Base-by-base conservation (phyloP, 2,329 filamentous ascomycete species). In the Ophiostoma sp. region DNA sequence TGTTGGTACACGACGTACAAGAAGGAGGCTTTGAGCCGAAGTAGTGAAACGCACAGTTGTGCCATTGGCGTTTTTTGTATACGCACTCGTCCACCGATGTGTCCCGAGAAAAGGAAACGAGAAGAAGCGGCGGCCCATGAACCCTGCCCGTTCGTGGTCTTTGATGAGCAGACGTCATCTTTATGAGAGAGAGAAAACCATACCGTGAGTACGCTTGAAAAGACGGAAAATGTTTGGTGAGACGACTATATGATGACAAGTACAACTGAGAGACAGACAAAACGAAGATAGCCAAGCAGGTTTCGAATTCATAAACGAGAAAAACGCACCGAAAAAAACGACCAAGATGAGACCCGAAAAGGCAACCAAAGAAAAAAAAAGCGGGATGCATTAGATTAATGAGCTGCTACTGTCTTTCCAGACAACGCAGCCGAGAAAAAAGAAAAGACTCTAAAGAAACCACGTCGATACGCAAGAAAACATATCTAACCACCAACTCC, bases 371-470 rank as follows among this genome's bases (percentile, higher is more conserved):
- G 39, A 64, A 45, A 42, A 42, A 45, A 33, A 8, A 28, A 33
- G 55, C 63, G 17, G 5, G 15, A 39, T 25, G n/a, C 33, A 63
- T 71, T 22, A 68, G 64, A 68, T 50, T 69, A 69, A 39, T 9
- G n/a, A 22, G 45, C 28, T 69, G 48, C 19, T 69, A 25, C 39
- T 57, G 15, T 68, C 42, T 33, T 15, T 7, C 42, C 17, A 19
- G 39, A 68, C 39, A 68, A 11, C 22, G 22, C 8, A 57, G 45
- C 28, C 19, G n/a, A 8, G 31, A 22, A 39, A 45, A 64, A 12
- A 55, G 11, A 39, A 66, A 42, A 7, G 57, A 39, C n/a, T 28
- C 33, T 17, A 25, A 12, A 22, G 19, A 25, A 66, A 39, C 9
- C 55, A n/a, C 59, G 11, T 25, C n/a, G 33, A n/a, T 7, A 59